These are phyloP conservation scores for Trypanosomatidae sp. DNA, from an alignment of 208 protist genomes.

Conservation along the genomic window DNA sequence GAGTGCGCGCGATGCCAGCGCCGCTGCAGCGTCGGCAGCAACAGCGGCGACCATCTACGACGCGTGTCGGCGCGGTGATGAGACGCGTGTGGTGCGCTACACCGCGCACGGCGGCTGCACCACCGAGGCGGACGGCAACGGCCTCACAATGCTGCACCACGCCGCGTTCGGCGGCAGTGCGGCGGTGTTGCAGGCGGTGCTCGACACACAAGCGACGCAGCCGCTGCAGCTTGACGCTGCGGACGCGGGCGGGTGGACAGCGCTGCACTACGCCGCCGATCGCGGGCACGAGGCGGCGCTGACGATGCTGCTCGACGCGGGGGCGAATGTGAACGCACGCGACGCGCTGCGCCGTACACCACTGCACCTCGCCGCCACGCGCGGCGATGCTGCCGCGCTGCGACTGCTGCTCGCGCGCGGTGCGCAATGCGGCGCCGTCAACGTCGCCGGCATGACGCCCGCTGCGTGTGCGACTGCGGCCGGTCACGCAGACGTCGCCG, in stretches of 20 bases:
- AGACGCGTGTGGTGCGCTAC: conserved; percentile 27
- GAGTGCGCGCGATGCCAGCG: too few species aligned
- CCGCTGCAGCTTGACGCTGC: conserved; percentile 37
- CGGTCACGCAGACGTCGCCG: conserved; percentile 13
- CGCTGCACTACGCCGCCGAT: conserved; percentile 77
- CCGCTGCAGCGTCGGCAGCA: too few species aligned
- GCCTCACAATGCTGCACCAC: conserved; percentile 80
- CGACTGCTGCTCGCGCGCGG: conserved; percentile 26
- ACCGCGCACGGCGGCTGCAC: conserved; percentile 54
- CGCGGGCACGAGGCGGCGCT: conserved; percentile 32
- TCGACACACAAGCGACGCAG: conserved; percentile 16
- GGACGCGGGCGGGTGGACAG: conserved; percentile 71
- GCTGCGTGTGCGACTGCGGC: conserved; percentile 30
- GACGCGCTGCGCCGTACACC: conserved; percentile 53
- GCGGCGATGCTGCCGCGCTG: conserved; percentile 16
- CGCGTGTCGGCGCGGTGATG: conserved; percentile 41
- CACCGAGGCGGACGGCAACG: conserved; percentile 51
- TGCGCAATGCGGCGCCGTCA: conserved; percentile 29
- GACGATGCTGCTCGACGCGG: conserved; percentile 24
- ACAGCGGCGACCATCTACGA: conserved; percentile 74
- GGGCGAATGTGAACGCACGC: conserved; percentile 50
- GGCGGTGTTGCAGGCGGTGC: conserved; percentile 17
- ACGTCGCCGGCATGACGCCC: conserved; percentile 44
- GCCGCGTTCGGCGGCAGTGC: conserved; percentile 50
- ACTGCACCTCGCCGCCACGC: conserved; percentile 60